phyloP scores from a whole-genome alignment of 305 asterid genomes.

The Andrographis paniculata region DNA sequence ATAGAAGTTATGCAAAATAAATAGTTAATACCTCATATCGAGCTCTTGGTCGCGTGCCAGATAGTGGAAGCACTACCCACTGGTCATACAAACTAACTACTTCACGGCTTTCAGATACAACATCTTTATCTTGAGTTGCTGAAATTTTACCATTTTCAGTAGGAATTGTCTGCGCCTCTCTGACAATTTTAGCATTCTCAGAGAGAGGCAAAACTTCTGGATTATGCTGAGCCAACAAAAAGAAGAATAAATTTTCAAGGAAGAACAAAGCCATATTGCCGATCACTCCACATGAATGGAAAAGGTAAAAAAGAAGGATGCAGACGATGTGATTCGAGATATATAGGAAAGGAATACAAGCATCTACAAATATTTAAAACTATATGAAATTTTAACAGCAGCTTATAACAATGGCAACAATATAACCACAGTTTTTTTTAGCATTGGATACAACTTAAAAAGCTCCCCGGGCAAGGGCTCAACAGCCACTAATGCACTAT shows the following conservation, averaged over 20 bases:
- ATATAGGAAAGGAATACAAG: neutral
- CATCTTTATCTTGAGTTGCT: constrained; percentile 76
- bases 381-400: too few relatives aligned
- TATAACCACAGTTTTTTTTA: too few relatives aligned
- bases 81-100: constrained; percentile 73
- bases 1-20: constrained; percentile 13
- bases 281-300: neutral
- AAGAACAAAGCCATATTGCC: neutral
- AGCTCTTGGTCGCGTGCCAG: constrained; percentile 70
- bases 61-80: constrained; percentile 80
- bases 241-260: constrained; percentile 16
- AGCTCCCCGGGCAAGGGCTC: too few relatives aligned
- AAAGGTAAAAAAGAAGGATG: neutral
- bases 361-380: neutral
- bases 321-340: neutral
- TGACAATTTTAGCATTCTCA: constrained; percentile 44
- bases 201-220: constrained; percentile 36
- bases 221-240: constrained; percentile 44
- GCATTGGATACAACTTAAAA: too few relatives aligned
- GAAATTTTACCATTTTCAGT: constrained; percentile 62
- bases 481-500: too few relatives aligned
- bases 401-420: too few relatives aligned
- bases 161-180: constrained; percentile 52
- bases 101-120: constrained; percentile 59
- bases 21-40: constrained; percentile 68